phyloP scores from a whole-genome alignment of 2,329 filamentous ascomycete genomes.

The Colletotrichum horii region DNA sequence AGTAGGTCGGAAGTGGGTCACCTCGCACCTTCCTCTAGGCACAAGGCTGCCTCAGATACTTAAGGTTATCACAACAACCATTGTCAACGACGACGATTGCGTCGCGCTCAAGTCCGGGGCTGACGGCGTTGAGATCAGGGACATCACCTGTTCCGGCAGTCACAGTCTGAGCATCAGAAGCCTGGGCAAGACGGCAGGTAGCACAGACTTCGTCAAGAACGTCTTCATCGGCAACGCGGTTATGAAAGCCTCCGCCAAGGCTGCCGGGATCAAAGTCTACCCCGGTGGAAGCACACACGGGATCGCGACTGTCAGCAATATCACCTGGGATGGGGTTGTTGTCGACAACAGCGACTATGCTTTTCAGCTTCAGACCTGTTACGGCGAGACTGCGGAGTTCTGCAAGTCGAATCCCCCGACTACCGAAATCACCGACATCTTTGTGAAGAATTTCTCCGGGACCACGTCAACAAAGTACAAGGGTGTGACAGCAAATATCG shows the following conservation, averaged over 20 bases:
- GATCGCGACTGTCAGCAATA: slow-evolving; percentile 41
- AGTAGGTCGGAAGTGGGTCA: too few species aligned
- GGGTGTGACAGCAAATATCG: slow-evolving; percentile 37
- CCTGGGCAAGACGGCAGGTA: slow-evolving; percentile 37
- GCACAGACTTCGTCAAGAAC: slow-evolving; percentile 44
- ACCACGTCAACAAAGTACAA: slow-evolving; percentile 41
- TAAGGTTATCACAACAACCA: too few species aligned
- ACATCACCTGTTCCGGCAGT: slow-evolving; percentile 48
- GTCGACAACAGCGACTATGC: slow-evolving; percentile 45
- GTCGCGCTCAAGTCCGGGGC: slow-evolving; percentile 47
- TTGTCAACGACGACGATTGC: slow-evolving; percentile 49
- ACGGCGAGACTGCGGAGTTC: slow-evolving; percentile 38
- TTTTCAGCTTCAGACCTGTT: slow-evolving; percentile 51
- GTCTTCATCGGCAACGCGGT: slow-evolving; percentile 42
- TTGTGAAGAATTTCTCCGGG: slow-evolving; percentile 41
- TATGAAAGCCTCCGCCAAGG: slow-evolving; percentile 48
- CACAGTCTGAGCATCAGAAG: slow-evolving; percentile 53
- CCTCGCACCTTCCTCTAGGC: too few species aligned
- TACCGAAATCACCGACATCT: slow-evolving; percentile 36
- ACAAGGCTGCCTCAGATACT: too few species aligned
- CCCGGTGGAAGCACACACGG: slow-evolving; percentile 41
- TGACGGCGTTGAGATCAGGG: slow-evolving; percentile 40
- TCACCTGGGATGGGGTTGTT: slow-evolving; percentile 40
- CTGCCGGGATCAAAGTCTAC: slow-evolving; percentile 50
- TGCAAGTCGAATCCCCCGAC: slow-evolving; percentile 38